These are phyloP conservation scores for Venturia aucupariae DNA, from an alignment of 2,329 filamentous ascomycete species.

Conservation along the genomic window DNA sequence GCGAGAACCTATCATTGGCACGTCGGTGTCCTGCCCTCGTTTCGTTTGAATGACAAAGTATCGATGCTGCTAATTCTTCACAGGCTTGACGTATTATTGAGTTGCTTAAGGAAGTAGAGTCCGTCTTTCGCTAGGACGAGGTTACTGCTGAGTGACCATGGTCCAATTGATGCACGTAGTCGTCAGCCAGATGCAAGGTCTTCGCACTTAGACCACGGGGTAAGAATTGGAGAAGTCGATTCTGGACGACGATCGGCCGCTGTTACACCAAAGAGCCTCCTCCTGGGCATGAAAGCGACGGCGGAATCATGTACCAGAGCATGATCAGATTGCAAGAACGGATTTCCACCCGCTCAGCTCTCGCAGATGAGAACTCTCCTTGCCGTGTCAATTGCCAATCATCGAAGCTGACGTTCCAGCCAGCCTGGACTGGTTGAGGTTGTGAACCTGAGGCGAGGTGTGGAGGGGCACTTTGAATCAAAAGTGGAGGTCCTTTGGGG, in stretches of 20 bases:
- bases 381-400: neutral
- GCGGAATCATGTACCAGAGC: neutral
- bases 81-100: neutral
- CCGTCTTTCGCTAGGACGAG: neutral
- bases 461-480: slow-evolving; percentile 13
- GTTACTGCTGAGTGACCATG: neutral
- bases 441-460: slow-evolving; percentile 10
- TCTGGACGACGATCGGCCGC: neutral
- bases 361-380: neutral
- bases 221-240: neutral
- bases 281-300: neutral
- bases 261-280: slow-evolving; percentile 4
- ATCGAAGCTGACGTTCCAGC: neutral
- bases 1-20: neutral
- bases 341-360: neutral
- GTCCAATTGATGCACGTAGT: neutral
- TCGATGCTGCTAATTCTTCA: neutral
- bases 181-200: neutral
- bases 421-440: slow-evolving; percentile 1
- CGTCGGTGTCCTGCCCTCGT: neutral
- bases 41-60: slow-evolving; percentile 7
- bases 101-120: slow-evolving; percentile 3
- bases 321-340: neutral
- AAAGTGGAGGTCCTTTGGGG: slow-evolving; percentile 6
- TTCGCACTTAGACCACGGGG: neutral